Evolutionary conservation across 345 rosid genomes (phyloP).

Genomic region (Populus davidiana): DNA sequence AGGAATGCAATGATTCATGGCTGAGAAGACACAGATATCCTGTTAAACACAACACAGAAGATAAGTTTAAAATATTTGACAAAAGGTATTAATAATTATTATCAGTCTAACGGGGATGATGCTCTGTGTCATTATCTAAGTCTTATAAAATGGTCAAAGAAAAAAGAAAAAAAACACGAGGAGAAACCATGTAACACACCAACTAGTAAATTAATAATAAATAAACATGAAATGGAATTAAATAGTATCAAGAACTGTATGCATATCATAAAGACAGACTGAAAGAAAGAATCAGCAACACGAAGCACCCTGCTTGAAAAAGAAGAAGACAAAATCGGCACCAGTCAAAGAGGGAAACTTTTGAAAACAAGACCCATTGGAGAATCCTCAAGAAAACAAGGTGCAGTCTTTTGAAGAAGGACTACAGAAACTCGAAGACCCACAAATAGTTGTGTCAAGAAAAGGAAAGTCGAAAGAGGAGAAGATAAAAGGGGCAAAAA

Average conservation of each 20-base stretch:
- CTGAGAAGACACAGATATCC: background rate
- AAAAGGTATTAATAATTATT: background rate
- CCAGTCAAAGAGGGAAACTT: background rate
- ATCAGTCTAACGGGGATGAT: background rate
- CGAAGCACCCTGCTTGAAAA: background rate
- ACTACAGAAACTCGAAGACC: background rate
- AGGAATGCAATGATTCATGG: conserved; percentile 1
- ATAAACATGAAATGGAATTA: background rate
- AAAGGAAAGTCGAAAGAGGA: background rate
- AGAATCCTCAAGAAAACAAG: background rate
- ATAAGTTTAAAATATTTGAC: background rate
- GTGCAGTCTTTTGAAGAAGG: background rate
- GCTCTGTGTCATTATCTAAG: background rate
- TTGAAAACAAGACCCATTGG: background rate
- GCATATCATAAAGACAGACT: background rate
- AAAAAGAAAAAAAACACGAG: background rate
- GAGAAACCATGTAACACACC: background rate
- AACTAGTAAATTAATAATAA: background rate
- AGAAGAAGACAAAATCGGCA: background rate
- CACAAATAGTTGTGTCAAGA: background rate
- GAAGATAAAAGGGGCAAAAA: background rate
- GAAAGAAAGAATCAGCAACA: background rate
- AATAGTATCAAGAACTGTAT: background rate
- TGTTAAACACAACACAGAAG: background rate
- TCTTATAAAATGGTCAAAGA: background rate